These are phyloP conservation scores for Coemansia sp. DNA, from an alignment of 192 early-diverging fungal species.

Conservation along the genomic window DNA sequence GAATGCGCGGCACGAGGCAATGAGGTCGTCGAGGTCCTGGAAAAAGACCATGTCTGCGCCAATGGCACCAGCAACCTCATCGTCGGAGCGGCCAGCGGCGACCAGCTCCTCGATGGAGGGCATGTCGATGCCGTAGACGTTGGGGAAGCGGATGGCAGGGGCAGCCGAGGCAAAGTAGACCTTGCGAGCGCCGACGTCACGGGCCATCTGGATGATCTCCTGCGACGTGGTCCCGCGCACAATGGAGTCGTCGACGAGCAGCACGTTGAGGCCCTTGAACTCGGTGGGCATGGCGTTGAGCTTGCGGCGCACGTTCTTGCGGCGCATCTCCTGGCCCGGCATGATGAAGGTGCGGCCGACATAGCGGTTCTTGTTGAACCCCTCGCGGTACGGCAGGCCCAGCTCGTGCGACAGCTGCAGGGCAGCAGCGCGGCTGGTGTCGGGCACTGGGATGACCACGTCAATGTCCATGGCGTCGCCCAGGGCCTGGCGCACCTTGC, in stretches of 20 bases:
- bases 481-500: conserved; percentile 72
- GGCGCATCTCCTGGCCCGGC: conserved; percentile 90
- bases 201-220: conserved; percentile 99
- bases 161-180: conserved; percentile 99
- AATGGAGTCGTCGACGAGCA: conserved; percentile 99
- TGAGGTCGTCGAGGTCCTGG: conserved; percentile 83
- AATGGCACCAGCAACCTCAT: conserved; percentile 82
- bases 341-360: conserved; percentile 99
- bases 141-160: conserved; percentile 93
- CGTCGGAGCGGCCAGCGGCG: conserved; percentile 73
- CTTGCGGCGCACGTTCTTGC: conserved; percentile 93
- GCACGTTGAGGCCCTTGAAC: conserved; percentile 93
- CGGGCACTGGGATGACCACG: conserved; percentile 98
- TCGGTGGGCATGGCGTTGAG: conserved; percentile 98
- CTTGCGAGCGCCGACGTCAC: conserved; percentile 96
- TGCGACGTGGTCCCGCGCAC: conserved; percentile 99
- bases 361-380: conserved; percentile 99
- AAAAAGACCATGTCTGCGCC: conserved; percentile 96
- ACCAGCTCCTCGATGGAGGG: conserved; percentile 91
- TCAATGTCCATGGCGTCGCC: conserved; percentile 86
- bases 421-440: conserved; percentile 93
- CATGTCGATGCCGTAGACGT: conserved; percentile 99
- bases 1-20: conserved; percentile 81
- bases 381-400: conserved; percentile 92
- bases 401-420: conserved; percentile 89